phyloP scores from a whole-genome alignment of 306 rosid species.

The Cicer bijugum region DNA sequence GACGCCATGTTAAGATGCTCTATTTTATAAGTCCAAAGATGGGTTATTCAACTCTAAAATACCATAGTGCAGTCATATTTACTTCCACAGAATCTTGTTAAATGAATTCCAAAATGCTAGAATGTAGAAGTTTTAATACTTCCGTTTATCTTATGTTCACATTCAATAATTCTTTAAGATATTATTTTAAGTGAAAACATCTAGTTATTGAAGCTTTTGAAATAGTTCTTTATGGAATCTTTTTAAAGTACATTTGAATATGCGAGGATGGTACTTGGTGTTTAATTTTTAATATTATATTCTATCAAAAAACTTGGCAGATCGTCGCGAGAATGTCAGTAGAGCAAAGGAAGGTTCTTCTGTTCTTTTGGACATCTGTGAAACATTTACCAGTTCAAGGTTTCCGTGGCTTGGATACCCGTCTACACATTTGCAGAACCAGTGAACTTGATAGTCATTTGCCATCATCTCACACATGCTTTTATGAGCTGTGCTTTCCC shows the following conservation, averaged over 20 bases:
- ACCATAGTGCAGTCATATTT: neutral
- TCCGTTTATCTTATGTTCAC: neutral
- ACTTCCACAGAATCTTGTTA: slow-evolving; percentile 2
- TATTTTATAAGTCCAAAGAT: neutral
- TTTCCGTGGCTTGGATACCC: slow-evolving; percentile 72
- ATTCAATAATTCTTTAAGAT: neutral
- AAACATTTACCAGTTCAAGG: slow-evolving; percentile 94
- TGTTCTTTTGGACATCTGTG: slow-evolving; percentile 90
- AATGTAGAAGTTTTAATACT: neutral
- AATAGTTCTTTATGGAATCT: slow-evolving; percentile 1
- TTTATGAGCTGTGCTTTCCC: slow-evolving; percentile 75
- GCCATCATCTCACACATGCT: slow-evolving; percentile 91
- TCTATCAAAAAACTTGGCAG: slow-evolving; percentile 49
- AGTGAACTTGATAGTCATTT: slow-evolving; percentile 56
- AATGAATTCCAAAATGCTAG: neutral
- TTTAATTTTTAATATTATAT: slow-evolving; percentile 32
- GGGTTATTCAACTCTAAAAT: neutral
- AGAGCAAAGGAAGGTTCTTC: slow-evolving; percentile 75
- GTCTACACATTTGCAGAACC: slow-evolving; percentile 66
- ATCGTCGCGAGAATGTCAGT: slow-evolving; percentile 72
- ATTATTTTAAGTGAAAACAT: neutral
- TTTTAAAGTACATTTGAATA: neutral
- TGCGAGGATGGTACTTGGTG: slow-evolving; percentile 22
- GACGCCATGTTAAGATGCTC: neutral
- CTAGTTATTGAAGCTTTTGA: neutral